A percentile compares a stretch with the other conserved stretches of the same genome.
Conservation (phyloP, 306 rosid species). For the Luffa aegyptiaca region DNA sequence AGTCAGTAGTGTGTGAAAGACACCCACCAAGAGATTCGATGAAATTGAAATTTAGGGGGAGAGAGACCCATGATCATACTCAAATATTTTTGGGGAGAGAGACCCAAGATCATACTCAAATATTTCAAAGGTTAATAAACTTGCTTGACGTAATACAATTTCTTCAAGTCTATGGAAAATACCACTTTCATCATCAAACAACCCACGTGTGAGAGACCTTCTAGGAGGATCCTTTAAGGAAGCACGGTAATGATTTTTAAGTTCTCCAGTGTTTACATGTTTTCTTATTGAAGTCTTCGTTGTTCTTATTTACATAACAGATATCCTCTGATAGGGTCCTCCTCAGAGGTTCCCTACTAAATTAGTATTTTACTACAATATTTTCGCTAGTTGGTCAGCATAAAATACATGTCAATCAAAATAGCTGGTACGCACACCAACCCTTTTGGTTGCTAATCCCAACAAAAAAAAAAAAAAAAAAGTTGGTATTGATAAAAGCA, state of each 20-base stretch:
- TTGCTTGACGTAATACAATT: neutral
- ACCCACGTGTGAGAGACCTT: neutral
- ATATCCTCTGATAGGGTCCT: neutral
- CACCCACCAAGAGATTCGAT: neutral
- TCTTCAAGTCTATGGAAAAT: neutral
- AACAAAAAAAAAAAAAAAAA: neutral
- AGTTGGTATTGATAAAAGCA: neutral
- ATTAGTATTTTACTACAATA: neutral
- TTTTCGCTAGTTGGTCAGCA: neutral
- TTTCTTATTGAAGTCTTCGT: neutral
- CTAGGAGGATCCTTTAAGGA: neutral
- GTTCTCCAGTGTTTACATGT: neutral
- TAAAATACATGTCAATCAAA: neutral
- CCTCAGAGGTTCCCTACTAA: neutral
- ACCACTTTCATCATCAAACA: neutral
- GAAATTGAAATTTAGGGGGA: neutral
- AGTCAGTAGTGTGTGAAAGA: conserved; percentile 1
- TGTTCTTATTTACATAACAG: neutral
- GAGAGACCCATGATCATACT: neutral
- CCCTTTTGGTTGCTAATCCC: neutral
- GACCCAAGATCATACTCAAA: neutral
- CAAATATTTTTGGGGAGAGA: neutral
- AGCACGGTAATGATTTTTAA: neutral
- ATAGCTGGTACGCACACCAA: neutral
- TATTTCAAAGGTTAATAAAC: neutral